A percentile compares a stretch with the other conserved stretches of the same genome.
phyloP scores from a whole-genome alignment of 73 alveolate species.

The Tetrahymena borealis region DNA sequence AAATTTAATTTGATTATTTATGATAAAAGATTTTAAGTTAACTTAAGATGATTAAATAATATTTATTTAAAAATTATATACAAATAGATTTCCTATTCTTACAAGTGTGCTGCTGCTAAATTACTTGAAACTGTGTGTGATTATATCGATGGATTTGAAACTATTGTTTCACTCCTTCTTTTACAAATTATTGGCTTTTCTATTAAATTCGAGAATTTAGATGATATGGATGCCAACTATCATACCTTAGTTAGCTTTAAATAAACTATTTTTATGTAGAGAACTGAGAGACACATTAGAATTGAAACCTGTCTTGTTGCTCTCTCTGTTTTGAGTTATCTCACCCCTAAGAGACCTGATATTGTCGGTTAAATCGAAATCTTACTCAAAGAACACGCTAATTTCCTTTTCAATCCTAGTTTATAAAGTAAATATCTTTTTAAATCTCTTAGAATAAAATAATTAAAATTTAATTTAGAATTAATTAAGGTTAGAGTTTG shows the following conservation, averaged over 20 bases:
- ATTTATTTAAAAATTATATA: no score
- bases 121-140: constrained; percentile 68
- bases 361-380: constrained; percentile 10
- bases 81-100: constrained; percentile 14
- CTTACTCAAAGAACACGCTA: constrained; percentile 2
- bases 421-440: neutral
- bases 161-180: constrained; percentile 45
- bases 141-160: constrained; percentile 58
- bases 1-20: no score
- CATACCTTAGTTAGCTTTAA: neutral
- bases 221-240: neutral
- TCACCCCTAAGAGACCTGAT: constrained; percentile 22
- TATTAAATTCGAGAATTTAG: neutral
- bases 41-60: no score
- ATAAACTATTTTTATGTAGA: neutral
- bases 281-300: constrained; percentile 8
- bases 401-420: neutral
- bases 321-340: constrained; percentile 29
- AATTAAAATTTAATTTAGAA: neutral
- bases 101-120: constrained; percentile 59
- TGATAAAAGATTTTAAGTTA: no score
- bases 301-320: constrained; percentile 19
- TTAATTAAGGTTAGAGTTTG: constrained; percentile 27
- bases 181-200: constrained; percentile 22
- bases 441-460: no score